A percentile compares a stretch with the other conserved stretches of the same genome.
These are phyloP conservation scores for Leucosporidium creatinivorum DNA, from an alignment of 768 basidiomycete species.

Conservation along the genomic window DNA sequence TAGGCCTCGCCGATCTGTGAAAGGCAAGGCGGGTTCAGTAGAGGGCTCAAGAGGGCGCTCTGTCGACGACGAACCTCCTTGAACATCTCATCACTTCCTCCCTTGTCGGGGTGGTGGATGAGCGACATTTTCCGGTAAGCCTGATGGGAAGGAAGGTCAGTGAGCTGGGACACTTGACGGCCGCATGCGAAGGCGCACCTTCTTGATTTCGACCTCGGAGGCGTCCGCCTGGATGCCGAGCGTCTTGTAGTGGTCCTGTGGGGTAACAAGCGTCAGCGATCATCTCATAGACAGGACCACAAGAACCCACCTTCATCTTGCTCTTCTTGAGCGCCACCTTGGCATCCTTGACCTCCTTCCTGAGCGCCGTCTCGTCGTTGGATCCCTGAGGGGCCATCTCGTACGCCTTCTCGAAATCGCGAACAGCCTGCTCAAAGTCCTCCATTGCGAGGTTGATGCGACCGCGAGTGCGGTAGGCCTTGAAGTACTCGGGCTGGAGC, in stretches of 20 bases:
- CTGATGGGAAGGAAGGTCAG: no score
- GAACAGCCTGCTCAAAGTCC: conserved; percentile 61
- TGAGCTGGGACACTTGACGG: no score
- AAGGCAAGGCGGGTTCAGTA: neutral
- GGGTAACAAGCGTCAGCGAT: neutral
- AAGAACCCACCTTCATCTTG: conserved; percentile 64
- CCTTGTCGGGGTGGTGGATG: conserved; percentile 48
- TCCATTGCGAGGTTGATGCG: conserved; percentile 69
- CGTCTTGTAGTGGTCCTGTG: conserved; percentile 34
- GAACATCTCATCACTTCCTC: conserved; percentile 94
- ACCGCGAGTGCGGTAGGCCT: conserved; percentile 77
- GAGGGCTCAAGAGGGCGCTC: neutral
- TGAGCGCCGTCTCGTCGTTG: conserved; percentile 56
- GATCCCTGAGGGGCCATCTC: conserved; percentile 57
- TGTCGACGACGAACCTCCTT: conserved; percentile 48
- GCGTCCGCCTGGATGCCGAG: conserved; percentile 43
- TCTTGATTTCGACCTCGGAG: conserved; percentile 50
- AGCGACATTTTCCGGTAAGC: conserved; percentile 59
- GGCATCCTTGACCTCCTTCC: conserved; percentile 65
- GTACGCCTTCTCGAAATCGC: conserved; percentile 72
- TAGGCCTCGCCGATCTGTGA: conserved; percentile 68
- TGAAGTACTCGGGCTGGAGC: conserved; percentile 63
- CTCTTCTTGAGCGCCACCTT: conserved; percentile 74
- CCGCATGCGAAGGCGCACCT: no score
- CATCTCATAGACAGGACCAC: conserved; percentile 52